Conservation (phyloP, 805 yeast species). For the Starmera dryadoides region DNA sequence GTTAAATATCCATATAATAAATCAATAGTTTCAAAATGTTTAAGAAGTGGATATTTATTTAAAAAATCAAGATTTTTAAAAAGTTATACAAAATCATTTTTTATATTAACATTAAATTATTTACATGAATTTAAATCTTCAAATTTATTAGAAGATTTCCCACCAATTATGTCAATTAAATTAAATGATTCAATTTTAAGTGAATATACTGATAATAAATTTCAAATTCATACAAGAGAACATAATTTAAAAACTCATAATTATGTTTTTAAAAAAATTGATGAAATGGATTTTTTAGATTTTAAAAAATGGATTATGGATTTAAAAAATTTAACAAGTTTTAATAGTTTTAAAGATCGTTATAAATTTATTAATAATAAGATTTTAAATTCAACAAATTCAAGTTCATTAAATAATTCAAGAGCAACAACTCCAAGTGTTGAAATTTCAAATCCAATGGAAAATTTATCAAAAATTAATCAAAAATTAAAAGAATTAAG, state of each 20-base stretch:
- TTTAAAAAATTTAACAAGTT: constrained; percentile 52
- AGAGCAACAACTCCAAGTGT: constrained; percentile 21
- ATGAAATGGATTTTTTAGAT: constrained; percentile 58
- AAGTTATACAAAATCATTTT: constrained; percentile 81
- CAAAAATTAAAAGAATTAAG: constrained; percentile 16
- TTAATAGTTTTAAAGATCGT: constrained; percentile 14
- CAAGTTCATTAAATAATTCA: constrained; percentile 11
- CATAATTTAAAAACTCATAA: constrained; percentile 73
- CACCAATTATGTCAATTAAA: constrained; percentile 74
- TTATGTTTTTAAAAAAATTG: constrained; percentile 68
- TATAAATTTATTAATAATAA: constrained; percentile 5
- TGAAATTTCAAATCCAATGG: constrained; percentile 16
- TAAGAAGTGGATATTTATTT: constrained; percentile 75
- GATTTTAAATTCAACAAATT: background rate
- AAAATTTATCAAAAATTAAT: constrained; percentile 7
- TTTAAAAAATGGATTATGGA: constrained; percentile 78
- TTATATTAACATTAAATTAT: constrained; percentile 79
- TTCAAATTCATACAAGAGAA: constrained; percentile 49
- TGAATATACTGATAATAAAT: constrained; percentile 72
- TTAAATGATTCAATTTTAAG: constrained; percentile 72
- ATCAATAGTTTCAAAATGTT: constrained; percentile 56
- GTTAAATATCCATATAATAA: constrained; percentile 60
- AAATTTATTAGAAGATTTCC: constrained; percentile 70
- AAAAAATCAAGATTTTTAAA: constrained; percentile 85
- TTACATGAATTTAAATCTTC: constrained; percentile 83